A percentile compares a stretch with the other conserved stretches of the same genome.
phyloP scores from a whole-genome alignment of 257 asterid genomes.

The Mitragyna speciosa region DNA sequence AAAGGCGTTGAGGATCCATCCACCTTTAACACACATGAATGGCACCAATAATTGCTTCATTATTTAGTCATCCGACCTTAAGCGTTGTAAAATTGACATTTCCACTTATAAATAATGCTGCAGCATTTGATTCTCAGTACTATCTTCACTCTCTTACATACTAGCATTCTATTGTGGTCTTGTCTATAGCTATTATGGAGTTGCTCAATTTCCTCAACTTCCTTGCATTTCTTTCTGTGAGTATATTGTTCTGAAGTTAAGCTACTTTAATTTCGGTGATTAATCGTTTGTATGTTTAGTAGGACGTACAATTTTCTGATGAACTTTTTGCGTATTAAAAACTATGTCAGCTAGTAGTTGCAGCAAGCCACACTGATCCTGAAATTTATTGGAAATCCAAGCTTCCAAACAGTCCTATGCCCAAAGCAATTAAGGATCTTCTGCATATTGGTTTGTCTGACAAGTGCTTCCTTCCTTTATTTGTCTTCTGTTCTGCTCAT shows the following conservation, averaged over 20 bases:
- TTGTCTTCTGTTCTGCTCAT: not conserved
- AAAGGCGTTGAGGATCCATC: too few species aligned
- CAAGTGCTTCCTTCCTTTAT: too few species aligned
- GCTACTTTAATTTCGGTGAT: not conserved
- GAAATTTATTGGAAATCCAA: constrained; percentile 65
- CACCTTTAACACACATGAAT: too few species aligned
- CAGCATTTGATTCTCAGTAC: too few species aligned
- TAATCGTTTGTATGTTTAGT: not conserved
- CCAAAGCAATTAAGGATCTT: constrained; percentile 60
- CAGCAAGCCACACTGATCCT: constrained; percentile 59
- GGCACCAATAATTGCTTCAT: too few species aligned
- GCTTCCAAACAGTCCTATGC: constrained; percentile 75
- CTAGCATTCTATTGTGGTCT: not conserved
- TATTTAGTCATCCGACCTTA: too few species aligned
- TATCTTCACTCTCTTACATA: not conserved
- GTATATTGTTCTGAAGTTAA: constrained; percentile 13
- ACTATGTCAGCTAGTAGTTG: constrained; percentile 46
- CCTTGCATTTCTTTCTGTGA: constrained; percentile 59
- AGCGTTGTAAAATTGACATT: too few species aligned
- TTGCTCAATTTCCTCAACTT: constrained; percentile 39
- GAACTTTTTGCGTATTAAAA: too few species aligned
- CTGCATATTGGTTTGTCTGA: constrained; percentile 31
- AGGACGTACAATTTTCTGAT: not conserved
- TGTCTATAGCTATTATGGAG: constrained; percentile 37
- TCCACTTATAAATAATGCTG: too few species aligned